Evolutionary conservation across 2,329 filamentous ascomycete genomes (phyloP).

Genomic region (Diaporthe vexans): DNA sequence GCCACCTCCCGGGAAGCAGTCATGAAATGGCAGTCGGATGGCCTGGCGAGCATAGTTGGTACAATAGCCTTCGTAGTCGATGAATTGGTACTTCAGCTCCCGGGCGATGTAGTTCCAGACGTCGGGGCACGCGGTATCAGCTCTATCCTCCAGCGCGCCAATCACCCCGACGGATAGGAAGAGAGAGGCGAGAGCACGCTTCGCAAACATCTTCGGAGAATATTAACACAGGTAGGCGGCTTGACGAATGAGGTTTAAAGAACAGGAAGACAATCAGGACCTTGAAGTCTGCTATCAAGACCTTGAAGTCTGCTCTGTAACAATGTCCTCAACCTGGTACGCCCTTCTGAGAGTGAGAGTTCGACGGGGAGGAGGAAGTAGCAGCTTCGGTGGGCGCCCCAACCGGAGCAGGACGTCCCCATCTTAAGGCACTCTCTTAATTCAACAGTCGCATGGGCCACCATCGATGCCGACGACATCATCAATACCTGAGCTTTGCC

Average conservation of each 20-base stretch:
- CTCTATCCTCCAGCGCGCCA: neutral
- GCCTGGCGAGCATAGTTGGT: slow-evolving; percentile 33
- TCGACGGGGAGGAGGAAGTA: neutral
- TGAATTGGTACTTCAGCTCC: slow-evolving; percentile 36
- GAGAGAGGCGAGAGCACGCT: slow-evolving; percentile 4
- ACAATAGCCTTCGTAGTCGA: slow-evolving; percentile 31
- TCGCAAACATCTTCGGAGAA: slow-evolving; percentile 8
- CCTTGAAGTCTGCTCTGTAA: neutral
- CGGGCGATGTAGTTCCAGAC: slow-evolving; percentile 34
- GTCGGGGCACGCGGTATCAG: neutral
- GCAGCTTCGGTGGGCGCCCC: neutral
- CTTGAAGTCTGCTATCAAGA: slow-evolving; percentile 11
- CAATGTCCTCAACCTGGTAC: neutral
- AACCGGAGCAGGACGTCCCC: neutral
- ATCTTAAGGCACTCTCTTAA: neutral
- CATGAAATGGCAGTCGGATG: slow-evolving; percentile 40
- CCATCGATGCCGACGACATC: neutral
- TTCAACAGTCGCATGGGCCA: neutral
- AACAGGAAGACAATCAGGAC: neutral
- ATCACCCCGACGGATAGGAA: slow-evolving; percentile 26
- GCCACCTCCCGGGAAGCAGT: slow-evolving; percentile 39
- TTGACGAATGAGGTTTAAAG: neutral
- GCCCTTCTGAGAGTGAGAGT: slow-evolving; percentile 11
- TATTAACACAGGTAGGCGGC: neutral
- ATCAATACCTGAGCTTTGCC: neutral